phyloP scores from a whole-genome alignment of 768 basidiomycete species.

The Amanita rubescens region DNA sequence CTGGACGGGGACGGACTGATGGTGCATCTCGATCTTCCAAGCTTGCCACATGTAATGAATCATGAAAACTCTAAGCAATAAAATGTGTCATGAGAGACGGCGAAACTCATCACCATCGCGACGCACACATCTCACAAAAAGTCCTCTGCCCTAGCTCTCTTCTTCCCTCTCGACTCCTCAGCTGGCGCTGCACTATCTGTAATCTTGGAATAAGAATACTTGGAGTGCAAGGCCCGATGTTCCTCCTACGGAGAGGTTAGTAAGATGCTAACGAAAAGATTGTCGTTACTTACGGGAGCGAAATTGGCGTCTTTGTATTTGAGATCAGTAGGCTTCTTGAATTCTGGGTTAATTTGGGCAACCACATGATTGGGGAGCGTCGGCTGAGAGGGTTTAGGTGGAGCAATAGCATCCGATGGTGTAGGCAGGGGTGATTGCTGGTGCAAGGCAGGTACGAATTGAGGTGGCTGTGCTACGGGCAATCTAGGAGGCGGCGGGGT shows the following conservation, averaged over 20 bases:
- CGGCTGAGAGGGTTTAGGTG: slow-evolving; percentile 23
- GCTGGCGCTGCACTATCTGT: slow-evolving; percentile 21
- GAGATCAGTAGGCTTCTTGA: slow-evolving; percentile 70
- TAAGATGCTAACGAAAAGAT: not conserved
- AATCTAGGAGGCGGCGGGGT: slow-evolving; percentile 15
- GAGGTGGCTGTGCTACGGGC: slow-evolving; percentile 12
- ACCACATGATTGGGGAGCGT: slow-evolving; percentile 50
- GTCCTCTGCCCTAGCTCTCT: slow-evolving; percentile 82
- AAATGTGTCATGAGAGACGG: not conserved
- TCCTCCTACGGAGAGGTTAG: slow-evolving; percentile 51
- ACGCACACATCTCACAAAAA: slow-evolving; percentile 41
- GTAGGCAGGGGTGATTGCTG: slow-evolving; percentile 12
- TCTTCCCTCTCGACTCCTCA: slow-evolving; percentile 72
- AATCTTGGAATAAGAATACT: slow-evolving; percentile 51
- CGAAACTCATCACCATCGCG: slow-evolving; percentile 6
- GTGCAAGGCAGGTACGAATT: slow-evolving; percentile 14
- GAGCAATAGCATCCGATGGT: slow-evolving; percentile 13
- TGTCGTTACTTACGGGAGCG: slow-evolving; percentile 53
- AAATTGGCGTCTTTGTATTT: slow-evolving; percentile 76
- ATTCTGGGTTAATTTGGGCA: slow-evolving; percentile 59
- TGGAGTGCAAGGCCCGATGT: slow-evolving; percentile 55
- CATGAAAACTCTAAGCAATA: not conserved
- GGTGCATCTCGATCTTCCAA: slow-evolving; percentile 10
- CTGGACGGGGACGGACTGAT: slow-evolving; percentile 28
- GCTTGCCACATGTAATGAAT: slow-evolving; percentile 3